Conservation (phyloP, 495 filamentous ascomycete genomes). For the Cercophora sp. region DNA sequence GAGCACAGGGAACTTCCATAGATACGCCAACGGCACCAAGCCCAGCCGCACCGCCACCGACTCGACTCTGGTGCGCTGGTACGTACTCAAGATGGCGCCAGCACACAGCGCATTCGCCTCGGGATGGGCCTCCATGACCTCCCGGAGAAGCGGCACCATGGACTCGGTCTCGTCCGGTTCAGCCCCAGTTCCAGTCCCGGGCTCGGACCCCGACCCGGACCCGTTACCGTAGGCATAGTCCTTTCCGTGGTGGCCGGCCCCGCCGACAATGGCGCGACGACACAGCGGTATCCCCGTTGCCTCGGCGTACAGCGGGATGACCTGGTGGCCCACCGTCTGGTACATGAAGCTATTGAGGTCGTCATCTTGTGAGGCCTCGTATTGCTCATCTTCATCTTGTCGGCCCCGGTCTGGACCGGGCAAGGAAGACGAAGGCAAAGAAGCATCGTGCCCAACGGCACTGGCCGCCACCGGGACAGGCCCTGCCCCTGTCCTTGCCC, state of each 20-base stretch:
- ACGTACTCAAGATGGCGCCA: slow-evolving; percentile 89
- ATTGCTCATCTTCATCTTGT: slow-evolving; percentile 43
- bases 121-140: slow-evolving; percentile 62
- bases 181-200: neutral
- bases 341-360: slow-evolving; percentile 99
- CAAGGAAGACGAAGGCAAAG: too few relatives aligned
- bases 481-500: neutral
- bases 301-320: slow-evolving; percentile 79
- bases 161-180: slow-evolving; percentile 79
- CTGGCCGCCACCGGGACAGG: neutral
- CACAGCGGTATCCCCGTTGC: slow-evolving; percentile 78
- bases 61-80: slow-evolving; percentile 92
- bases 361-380: neutral
- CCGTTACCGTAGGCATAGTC: slow-evolving; percentile 45
- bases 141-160: slow-evolving; percentile 65
- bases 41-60: slow-evolving; percentile 75
- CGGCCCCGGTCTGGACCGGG: neutral
- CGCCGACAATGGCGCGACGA: slow-evolving; percentile 66
- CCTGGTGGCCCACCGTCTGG: slow-evolving; percentile 86
- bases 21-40: slow-evolving; percentile 72
- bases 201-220: neutral
- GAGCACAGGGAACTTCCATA: slow-evolving; percentile 78
- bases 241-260: slow-evolving; percentile 59
- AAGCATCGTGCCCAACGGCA: neutral
- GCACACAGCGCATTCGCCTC: slow-evolving; percentile 78